Evolutionary conservation across 768 basidiomycete genomes (phyloP).

Genomic region (Tephrocybe rancida): DNA sequence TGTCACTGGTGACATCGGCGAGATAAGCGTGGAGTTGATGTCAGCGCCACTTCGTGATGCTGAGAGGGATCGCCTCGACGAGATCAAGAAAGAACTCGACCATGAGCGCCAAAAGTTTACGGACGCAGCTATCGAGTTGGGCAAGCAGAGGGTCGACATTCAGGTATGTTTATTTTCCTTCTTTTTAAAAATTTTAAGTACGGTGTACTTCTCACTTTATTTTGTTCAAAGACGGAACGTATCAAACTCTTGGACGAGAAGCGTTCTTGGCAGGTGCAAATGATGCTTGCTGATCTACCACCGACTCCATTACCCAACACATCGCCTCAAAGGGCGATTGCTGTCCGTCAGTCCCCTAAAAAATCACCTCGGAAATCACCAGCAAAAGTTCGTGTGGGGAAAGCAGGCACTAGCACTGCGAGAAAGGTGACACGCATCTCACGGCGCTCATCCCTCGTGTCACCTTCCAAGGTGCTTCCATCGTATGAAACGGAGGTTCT

Average conservation of each 20-base stretch:
- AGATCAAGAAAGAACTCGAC: slow-evolving; percentile 58
- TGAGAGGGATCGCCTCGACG: slow-evolving; percentile 55
- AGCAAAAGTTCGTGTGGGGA: slow-evolving; percentile 48
- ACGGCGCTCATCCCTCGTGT: slow-evolving; percentile 47
- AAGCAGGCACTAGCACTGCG: slow-evolving; percentile 35
- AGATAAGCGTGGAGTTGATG: slow-evolving; percentile 57
- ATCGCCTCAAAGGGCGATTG: background rate
- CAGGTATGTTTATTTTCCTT: slow-evolving; percentile 48
- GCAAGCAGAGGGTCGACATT: slow-evolving; percentile 62
- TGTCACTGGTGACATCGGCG: slow-evolving; percentile 32
- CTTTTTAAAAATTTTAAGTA: background rate
- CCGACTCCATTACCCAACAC: slow-evolving; percentile 38
- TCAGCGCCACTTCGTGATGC: slow-evolving; percentile 53
- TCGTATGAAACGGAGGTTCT: slow-evolving; percentile 46
- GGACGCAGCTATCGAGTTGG: slow-evolving; percentile 62
- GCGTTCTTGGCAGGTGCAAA: slow-evolving; percentile 69
- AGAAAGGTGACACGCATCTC: slow-evolving; percentile 50
- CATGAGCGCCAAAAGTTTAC: slow-evolving; percentile 66
- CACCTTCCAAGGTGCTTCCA: slow-evolving; percentile 35
- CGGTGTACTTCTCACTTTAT: background rate
- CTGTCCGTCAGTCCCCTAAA: slow-evolving; percentile 12
- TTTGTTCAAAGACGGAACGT: slow-evolving; percentile 62
- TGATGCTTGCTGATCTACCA: slow-evolving; percentile 60
- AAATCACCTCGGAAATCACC: slow-evolving; percentile 44
- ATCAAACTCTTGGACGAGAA: slow-evolving; percentile 67